Percentiles rank a stretch among this genome's conserved stretches.
These are phyloP conservation scores for Dichotomopilus funicola DNA, from an alignment of 2,329 filamentous ascomycete species.

Conservation along the genomic window DNA sequence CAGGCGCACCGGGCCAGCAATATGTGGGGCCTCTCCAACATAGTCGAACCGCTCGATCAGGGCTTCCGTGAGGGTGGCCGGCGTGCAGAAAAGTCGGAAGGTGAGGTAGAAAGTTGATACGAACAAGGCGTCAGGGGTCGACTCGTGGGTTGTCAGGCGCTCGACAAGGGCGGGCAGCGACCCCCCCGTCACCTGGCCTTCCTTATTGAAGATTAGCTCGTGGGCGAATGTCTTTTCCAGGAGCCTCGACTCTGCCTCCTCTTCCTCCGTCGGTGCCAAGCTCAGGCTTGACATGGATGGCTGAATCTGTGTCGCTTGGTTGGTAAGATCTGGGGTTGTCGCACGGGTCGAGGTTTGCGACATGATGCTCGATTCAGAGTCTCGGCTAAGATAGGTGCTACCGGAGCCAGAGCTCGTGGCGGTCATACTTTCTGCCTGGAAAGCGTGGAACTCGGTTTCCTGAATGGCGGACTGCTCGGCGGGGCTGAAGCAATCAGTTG, in stretches of 20 bases:
- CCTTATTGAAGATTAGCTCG: constrained; percentile 88
- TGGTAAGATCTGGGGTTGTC: constrained; percentile 70
- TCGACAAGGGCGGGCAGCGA: constrained; percentile 89
- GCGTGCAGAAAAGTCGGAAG: constrained; percentile 86
- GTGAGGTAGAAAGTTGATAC: constrained; percentile 95
- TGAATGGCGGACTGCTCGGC: constrained; percentile 39
- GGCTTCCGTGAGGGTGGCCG: constrained; percentile 67
- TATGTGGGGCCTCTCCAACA: constrained; percentile 67
- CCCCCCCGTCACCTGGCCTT: constrained; percentile 89
- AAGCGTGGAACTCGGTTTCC: constrained; percentile 46
- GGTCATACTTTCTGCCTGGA: constrained; percentile 62
- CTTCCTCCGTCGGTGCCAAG: constrained; percentile 64
- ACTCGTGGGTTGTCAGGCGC: constrained; percentile 84
- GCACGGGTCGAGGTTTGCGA: constrained; percentile 82
- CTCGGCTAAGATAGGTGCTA: constrained; percentile 71
- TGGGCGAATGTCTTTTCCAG: constrained; percentile 88
- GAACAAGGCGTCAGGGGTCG: constrained; percentile 85
- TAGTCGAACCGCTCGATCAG: constrained; percentile 93
- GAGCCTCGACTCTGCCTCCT: constrained; percentile 76
- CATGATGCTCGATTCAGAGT: constrained; percentile 72
- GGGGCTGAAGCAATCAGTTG: constrained; percentile 43
- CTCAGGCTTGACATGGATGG: constrained; percentile 64
- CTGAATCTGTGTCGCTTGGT: constrained; percentile 48
- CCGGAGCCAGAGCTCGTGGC: constrained; percentile 71
- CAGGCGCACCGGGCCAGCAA: constrained; percentile 74